Evolutionary conservation across 2,329 filamentous ascomycete species (phyloP).

Genomic region (Epichloe aotearoae): DNA sequence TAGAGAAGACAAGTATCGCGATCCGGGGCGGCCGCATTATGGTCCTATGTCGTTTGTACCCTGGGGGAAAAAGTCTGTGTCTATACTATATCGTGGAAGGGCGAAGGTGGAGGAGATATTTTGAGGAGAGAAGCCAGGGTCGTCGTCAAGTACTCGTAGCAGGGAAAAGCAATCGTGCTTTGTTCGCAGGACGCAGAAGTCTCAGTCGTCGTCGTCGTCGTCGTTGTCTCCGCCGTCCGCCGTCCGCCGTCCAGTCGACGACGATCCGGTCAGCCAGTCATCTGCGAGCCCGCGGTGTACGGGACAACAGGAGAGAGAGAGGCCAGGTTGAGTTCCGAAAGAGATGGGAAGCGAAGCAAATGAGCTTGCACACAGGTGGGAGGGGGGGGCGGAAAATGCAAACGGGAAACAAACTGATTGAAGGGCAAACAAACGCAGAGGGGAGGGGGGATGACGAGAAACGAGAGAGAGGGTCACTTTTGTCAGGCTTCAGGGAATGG

Average conservation of each 20-base stretch:
- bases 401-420: not conserved
- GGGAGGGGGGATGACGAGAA: not conserved
- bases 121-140: not conserved
- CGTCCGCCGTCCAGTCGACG: constrained; percentile 5
- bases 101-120: not conserved
- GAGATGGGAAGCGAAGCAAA: not conserved
- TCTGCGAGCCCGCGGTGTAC: constrained; percentile 2
- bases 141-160: not conserved
- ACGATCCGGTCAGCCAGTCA: constrained; percentile 5
- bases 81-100: not conserved
- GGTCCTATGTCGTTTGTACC: constrained; percentile 2
- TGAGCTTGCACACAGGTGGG: not conserved
- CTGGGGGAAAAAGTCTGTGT: not conserved
- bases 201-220: not conserved
- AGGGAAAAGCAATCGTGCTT: not conserved
- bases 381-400: not conserved
- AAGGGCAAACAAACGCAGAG: not conserved
- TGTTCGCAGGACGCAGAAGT: not conserved
- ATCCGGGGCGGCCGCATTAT: constrained; percentile 43
- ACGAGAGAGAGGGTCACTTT: not conserved
- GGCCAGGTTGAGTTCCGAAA: not conserved
- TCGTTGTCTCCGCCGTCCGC: constrained; percentile 1
- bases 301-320: not conserved
- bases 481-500: not conserved
- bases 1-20: constrained; percentile 40